Conservation (phyloP, 2,329 filamentous ascomycete species). For the Periconia sp. region DNA sequence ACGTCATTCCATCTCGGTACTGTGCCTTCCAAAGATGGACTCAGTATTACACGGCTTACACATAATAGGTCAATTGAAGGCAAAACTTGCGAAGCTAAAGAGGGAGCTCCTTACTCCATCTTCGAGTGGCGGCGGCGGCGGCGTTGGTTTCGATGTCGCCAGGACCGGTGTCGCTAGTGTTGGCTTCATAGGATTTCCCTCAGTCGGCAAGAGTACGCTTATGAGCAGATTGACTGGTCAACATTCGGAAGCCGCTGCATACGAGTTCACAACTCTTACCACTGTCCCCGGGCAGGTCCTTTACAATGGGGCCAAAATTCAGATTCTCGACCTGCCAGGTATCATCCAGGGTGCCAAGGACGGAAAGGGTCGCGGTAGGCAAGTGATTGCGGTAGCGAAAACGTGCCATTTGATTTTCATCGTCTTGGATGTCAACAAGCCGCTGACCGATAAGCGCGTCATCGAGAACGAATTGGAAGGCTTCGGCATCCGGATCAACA, state of each 20-base stretch:
- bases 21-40: background rate
- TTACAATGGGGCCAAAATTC: slow-evolving; percentile 96
- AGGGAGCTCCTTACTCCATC: slow-evolving; percentile 88
- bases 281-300: slow-evolving; percentile 95
- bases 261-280: slow-evolving; percentile 98
- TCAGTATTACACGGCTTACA: slow-evolving; percentile 25
- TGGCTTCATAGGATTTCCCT: slow-evolving; percentile 97
- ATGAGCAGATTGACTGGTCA: slow-evolving; percentile 95
- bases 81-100: slow-evolving; percentile 97
- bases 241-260: slow-evolving; percentile 95
- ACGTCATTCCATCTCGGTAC: slow-evolving; percentile 87
- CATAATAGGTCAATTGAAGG: slow-evolving; percentile 78
- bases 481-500: slow-evolving; percentile 98
- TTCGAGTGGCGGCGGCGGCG: slow-evolving; percentile 80
- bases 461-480: slow-evolving; percentile 96
- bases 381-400: slow-evolving; percentile 98
- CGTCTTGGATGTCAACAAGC: slow-evolving; percentile 97
- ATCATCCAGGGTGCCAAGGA: slow-evolving; percentile 99
- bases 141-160: slow-evolving; percentile 94
- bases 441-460: slow-evolving; percentile 92
- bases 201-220: slow-evolving; percentile 96
- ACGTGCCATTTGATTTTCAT: slow-evolving; percentile 99
- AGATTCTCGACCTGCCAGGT: slow-evolving; percentile 97
- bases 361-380: slow-evolving; percentile 93
- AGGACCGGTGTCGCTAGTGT: slow-evolving; percentile 96